These are phyloP conservation scores for sunflower (Helianthus annuus) DNA, from an alignment of 129 eudicot species.

Conservation along the genomic window HanXRQr2.0-SUNRISE NC_035442.2:142571725-142572224, in stretches of 20 bases:
- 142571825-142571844: conserved; percentile 21
- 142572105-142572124: not conserved
- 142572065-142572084: conserved; percentile 93
- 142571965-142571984: conserved; percentile 2
- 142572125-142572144: conserved; percentile 1
- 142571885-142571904: not conserved
- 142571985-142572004: not conserved
- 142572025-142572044: conserved; percentile 58
- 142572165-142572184: not conserved
- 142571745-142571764: not conserved
- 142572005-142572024: not conserved
- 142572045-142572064: conserved; percentile 84
- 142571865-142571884: not conserved
- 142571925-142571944: not conserved
- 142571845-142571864: not conserved
- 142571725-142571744: not conserved
- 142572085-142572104: conserved; percentile 59
- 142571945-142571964: conserved; percentile 17
- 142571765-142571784: not conserved
- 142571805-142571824: conserved; percentile 1
- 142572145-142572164: not conserved
- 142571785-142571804: not conserved
- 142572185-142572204: conserved; percentile 12
- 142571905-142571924: not conserved
- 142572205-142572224: not conserved